Evolutionary conservation across 1,284 basidiomycete species (phyloP).

Genomic region (Ustilago tritici): DNA sequence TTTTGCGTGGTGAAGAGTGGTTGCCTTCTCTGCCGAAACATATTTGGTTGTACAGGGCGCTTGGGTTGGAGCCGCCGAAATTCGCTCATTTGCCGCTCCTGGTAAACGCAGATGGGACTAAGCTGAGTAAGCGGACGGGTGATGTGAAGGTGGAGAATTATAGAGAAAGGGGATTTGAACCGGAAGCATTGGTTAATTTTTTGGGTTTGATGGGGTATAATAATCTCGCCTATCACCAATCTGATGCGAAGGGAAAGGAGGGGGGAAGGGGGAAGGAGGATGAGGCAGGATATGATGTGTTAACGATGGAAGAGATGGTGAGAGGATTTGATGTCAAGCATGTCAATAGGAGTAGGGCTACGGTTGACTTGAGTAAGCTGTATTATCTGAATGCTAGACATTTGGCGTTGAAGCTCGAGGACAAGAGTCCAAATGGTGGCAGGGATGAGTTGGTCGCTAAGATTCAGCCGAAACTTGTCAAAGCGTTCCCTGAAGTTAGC

Average conservation of each 20-base stretch:
- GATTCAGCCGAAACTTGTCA: slow-evolving; percentile 9
- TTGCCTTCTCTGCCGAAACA: slow-evolving; percentile 93
- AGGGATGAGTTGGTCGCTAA: slow-evolving; percentile 32
- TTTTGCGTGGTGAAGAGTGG: slow-evolving; percentile 98
- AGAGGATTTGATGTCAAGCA: slow-evolving; percentile 51
- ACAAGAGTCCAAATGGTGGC: slow-evolving; percentile 12
- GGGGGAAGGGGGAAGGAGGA: slow-evolving; percentile 7
- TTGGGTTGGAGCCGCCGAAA: slow-evolving; percentile 79
- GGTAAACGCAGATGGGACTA: slow-evolving; percentile 88
- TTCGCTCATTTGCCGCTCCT: slow-evolving; percentile 93
- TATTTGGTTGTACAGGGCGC: slow-evolving; percentile 85
- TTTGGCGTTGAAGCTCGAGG: slow-evolving; percentile 51
- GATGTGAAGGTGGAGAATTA: slow-evolving; percentile 89
- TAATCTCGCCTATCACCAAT: slow-evolving; percentile 43
- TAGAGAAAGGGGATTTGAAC: slow-evolving; percentile 87
- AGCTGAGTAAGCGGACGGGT: slow-evolving; percentile 93
- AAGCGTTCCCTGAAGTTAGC: slow-evolving; percentile 16
- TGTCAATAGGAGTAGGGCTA: slow-evolving; percentile 62
- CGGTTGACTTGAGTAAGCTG: slow-evolving; percentile 59
- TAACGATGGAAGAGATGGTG: slow-evolving; percentile 58
- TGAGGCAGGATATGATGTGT: slow-evolving; percentile 50
- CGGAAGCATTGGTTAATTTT: slow-evolving; percentile 90
- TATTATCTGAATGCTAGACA: slow-evolving; percentile 63
- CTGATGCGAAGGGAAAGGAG: not conserved
- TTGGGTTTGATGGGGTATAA: slow-evolving; percentile 92